Percentiles rank a stretch among this genome's conserved stretches.
These are phyloP conservation scores for Penicillium sp. DNA, from an alignment of 2,329 filamentous ascomycete genomes.

Conservation along the genomic window DNA sequence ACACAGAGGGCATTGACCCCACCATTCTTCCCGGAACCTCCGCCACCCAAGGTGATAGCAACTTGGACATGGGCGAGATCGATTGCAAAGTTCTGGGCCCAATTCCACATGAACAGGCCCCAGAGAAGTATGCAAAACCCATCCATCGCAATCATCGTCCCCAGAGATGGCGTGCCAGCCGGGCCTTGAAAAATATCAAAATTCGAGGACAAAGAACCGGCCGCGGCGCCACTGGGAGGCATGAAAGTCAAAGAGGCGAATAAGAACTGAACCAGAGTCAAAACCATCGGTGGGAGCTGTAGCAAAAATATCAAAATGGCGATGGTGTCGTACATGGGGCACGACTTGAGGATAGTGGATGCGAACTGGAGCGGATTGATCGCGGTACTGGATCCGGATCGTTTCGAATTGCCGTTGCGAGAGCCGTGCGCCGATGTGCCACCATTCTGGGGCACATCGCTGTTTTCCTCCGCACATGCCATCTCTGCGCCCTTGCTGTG, in stretches of 20 bases:
- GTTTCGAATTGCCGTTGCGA: slow-evolving; percentile 38
- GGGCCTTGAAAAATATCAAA: slow-evolving; percentile 90
- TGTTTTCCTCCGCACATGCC: slow-evolving; percentile 37
- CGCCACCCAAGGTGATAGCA: slow-evolving; percentile 83
- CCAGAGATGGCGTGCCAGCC: slow-evolving; percentile 79
- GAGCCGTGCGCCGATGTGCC: slow-evolving; percentile 29
- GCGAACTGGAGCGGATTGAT: slow-evolving; percentile 73
- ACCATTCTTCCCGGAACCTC: slow-evolving; percentile 54
- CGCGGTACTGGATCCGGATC: slow-evolving; percentile 45
- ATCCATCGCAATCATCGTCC: slow-evolving; percentile 81
- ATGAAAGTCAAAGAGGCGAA: slow-evolving; percentile 94
- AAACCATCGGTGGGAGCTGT: slow-evolving; percentile 81
- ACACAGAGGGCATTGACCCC: slow-evolving; percentile 49
- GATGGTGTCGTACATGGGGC: slow-evolving; percentile 90
- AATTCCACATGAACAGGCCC: slow-evolving; percentile 77
- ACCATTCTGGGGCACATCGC: slow-evolving; percentile 32
- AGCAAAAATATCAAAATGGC: slow-evolving; percentile 95
- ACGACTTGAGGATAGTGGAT: slow-evolving; percentile 82
- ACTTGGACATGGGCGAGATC: slow-evolving; percentile 93
- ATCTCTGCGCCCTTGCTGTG: slow-evolving; percentile 38
- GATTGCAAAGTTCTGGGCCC: slow-evolving; percentile 81
- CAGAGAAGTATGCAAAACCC: slow-evolving; percentile 78
- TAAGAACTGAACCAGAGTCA: slow-evolving; percentile 85
- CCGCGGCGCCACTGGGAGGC: slow-evolving; percentile 73
- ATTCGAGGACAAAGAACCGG: slow-evolving; percentile 72